These are phyloP conservation scores for Xylaria sp. DNA, from an alignment of 2,329 filamentous ascomycete genomes.

Conservation along the genomic window DNA sequence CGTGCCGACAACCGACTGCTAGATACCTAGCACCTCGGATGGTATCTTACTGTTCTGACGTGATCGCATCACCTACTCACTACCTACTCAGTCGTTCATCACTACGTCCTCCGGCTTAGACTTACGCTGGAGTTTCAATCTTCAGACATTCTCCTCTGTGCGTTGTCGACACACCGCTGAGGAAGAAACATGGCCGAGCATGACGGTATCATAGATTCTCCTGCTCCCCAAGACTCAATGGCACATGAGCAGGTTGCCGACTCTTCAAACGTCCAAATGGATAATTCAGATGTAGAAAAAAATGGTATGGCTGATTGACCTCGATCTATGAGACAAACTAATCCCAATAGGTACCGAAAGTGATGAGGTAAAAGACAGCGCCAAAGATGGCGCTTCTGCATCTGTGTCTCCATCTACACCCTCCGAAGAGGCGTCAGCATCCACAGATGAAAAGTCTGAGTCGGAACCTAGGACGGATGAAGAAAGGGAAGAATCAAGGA, in stretches of 20 bases:
- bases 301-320: slow-evolving; percentile 21
- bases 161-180: slow-evolving; percentile 7
- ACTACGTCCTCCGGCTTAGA: slow-evolving; percentile 6
- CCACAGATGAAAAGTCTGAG: slow-evolving; percentile 4
- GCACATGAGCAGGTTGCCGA: slow-evolving; percentile 22
- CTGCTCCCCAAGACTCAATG: slow-evolving; percentile 21
- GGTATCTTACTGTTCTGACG: slow-evolving; percentile 21
- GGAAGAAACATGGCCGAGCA: slow-evolving; percentile 24
- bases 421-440: slow-evolving; percentile 4
- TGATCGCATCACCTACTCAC: slow-evolving; percentile 20
- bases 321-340: slow-evolving; percentile 18
- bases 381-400: slow-evolving; percentile 14
- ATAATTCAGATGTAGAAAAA: slow-evolving; percentile 20
- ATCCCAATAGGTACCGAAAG: slow-evolving; percentile 18
- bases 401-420: slow-evolving; percentile 6
- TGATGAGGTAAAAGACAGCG: slow-evolving; percentile 15
- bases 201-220: slow-evolving; percentile 22
- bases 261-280: slow-evolving; percentile 20
- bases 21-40: slow-evolving; percentile 14
- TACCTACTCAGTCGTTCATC: slow-evolving; percentile 17
- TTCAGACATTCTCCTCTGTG: slow-evolving; percentile 12
- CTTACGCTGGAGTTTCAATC: slow-evolving; percentile 14
- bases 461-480: slow-evolving; percentile 1
- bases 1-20: slow-evolving; percentile 24
- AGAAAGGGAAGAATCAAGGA: slow-evolving; percentile 2